Base-by-base conservation (phyloP, 192 early-diverging fungal species). In the Podila minutissima region DNA sequence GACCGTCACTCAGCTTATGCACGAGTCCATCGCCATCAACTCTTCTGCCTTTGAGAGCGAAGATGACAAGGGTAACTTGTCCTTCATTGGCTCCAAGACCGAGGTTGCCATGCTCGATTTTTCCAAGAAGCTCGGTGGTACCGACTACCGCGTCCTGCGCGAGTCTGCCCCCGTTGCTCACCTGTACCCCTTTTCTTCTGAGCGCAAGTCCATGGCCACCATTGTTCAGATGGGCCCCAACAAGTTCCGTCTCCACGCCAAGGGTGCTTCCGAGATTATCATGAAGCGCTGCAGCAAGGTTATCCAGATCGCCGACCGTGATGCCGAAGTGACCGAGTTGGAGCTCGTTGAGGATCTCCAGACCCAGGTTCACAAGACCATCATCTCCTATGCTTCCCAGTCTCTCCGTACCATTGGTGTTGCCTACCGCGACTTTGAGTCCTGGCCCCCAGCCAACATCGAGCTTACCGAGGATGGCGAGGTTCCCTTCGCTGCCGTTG, bases 251-350 rank as follows among this genome's bases (percentile, higher is more conserved):
- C 82, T 97, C 53, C 94, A 93, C 75, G 92, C 95, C 84, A 99
- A 99, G 88, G 97, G 97, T 33, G 97, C 97, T 3, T 91, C 93
- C 9, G 95, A 97, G 75, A 90, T 96, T 50, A 86, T 98, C 13
- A 82, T 97, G 46, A 77, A 84, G 61, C 79, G 86, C 67, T 95
- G 93, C 77, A 72, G 74, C 26, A 89, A 86, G 72, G 87, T 93
- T 55, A 64, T 94, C 13, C 72, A 83, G 28, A 67, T 83, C 38
- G 71, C 81, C 24, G 77, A 84, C 35, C 74, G 69, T 55, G 66
- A 68, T 32, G 58, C 64, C 28, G 77, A 75, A 22, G 50, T 84
- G 26, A 82, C 82, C 6, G 72, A 81, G 24, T 66, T 83, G 32
- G 67, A 70, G 1, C 64, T 88, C 28, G 83, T 72, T 5, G 24